Conservation (phyloP, 1,139 yeast species). For the Zygoascus sp. region DNA sequence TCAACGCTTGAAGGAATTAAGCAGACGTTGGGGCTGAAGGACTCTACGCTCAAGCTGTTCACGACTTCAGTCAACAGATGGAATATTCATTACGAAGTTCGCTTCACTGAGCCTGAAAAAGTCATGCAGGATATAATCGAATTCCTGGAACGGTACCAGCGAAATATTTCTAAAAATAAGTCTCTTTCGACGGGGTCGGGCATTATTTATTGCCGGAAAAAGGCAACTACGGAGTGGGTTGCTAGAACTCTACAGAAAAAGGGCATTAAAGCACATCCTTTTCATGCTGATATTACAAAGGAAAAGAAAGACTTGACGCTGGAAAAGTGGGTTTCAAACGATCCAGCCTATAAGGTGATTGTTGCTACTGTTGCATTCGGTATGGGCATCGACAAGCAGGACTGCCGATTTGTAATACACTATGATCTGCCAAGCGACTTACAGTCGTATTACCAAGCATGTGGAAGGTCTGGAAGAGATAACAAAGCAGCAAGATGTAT, state of each 20-base stretch:
- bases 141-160: slow-evolving; percentile 52
- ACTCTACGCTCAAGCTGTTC: slow-evolving; percentile 46
- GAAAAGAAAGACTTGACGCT: slow-evolving; percentile 70
- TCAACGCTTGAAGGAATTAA: slow-evolving; percentile 78
- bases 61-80: slow-evolving; percentile 76
- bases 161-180: slow-evolving; percentile 36
- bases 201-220: slow-evolving; percentile 89
- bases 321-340: slow-evolving; percentile 71
- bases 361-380: slow-evolving; percentile 91
- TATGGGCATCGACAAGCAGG: slow-evolving; percentile 94
- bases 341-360: slow-evolving; percentile 38
- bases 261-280: slow-evolving; percentile 68
- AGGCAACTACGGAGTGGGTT: slow-evolving; percentile 80
- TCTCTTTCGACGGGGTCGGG: slow-evolving; percentile 48
- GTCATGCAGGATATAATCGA: slow-evolving; percentile 42
- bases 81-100: slow-evolving; percentile 75
- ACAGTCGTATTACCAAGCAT: slow-evolving; percentile 90
- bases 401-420: slow-evolving; percentile 83
- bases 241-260: slow-evolving; percentile 52
- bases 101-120: slow-evolving; percentile 51
- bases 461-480: slow-evolving; percentile 95
- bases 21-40: slow-evolving; percentile 29
- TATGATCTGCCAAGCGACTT: slow-evolving; percentile 76
- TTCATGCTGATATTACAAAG: slow-evolving; percentile 91
- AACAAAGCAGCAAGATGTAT: slow-evolving; percentile 74